A percentile compares a stretch with the other conserved stretches of the same genome.
phyloP scores from a whole-genome alignment of 2,329 filamentous ascomycete genomes.

The Paecilomyces sp. region DNA sequence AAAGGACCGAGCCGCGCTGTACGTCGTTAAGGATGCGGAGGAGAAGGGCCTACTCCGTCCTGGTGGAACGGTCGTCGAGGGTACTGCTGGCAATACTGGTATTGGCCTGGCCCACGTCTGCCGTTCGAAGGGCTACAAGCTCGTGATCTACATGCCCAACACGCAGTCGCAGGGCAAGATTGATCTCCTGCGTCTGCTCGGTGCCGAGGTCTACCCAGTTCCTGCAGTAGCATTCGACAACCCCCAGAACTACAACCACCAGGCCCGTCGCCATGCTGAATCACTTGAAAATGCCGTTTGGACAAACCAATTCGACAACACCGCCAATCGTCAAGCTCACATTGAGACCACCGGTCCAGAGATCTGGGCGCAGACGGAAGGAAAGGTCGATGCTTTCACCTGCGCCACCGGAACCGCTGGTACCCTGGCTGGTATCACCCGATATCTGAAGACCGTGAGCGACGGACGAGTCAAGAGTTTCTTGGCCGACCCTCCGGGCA shows the following conservation, averaged over 20 bases:
- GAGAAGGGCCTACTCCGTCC: constrained; percentile 73
- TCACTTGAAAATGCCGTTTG: constrained; percentile 80
- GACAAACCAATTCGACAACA: constrained; percentile 99
- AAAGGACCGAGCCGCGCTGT: constrained; percentile 93
- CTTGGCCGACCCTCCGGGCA: constrained; percentile 89
- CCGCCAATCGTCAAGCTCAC: constrained; percentile 85
- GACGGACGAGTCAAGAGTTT: constrained; percentile 75
- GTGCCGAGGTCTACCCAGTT: constrained; percentile 92
- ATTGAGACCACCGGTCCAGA: constrained; percentile 96
- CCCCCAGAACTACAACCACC: constrained; percentile 96
- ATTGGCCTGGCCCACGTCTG: constrained; percentile 97
- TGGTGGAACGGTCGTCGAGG: constrained; percentile 92
- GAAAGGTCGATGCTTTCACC: constrained; percentile 86
- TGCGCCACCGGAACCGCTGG: constrained; percentile 91
- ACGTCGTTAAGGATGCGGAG: constrained; percentile 89
- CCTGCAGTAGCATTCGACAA: constrained; percentile 94
- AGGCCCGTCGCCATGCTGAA: constrained; percentile 85
- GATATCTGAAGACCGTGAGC: constrained; percentile 79
- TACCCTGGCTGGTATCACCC: constrained; percentile 79
- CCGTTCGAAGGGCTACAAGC: constrained; percentile 80
- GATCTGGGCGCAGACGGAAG: constrained; percentile 87
- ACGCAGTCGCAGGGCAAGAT: constrained; percentile 98
- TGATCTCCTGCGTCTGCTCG: constrained; percentile 80
- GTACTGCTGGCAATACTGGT: constrained; percentile 94
- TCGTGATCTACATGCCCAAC: constrained; percentile 99